Conservation (phyloP, 2,329 filamentous ascomycete genomes). For the Hymenotorrendiella dingleyae region DNA sequence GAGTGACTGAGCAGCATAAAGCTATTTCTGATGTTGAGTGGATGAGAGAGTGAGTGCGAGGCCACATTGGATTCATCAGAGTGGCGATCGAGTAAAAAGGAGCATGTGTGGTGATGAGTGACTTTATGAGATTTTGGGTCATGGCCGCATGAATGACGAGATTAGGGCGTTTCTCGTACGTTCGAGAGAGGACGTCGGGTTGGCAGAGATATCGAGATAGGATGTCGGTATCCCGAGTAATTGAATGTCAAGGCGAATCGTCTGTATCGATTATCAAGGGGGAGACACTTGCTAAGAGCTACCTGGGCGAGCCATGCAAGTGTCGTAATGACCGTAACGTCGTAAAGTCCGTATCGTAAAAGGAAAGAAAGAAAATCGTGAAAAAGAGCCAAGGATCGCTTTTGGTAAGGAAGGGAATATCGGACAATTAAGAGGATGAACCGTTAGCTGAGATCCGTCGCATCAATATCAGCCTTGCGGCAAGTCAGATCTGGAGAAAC, state of each 20-base stretch:
- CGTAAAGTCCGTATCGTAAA: conserved; percentile 32
- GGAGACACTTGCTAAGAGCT: conserved; percentile 25
- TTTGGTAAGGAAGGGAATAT: conserved; percentile 29
- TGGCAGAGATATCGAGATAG: conserved; percentile 31
- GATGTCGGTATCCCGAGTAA: conserved; percentile 31
- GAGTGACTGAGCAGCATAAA: conserved; percentile 19
- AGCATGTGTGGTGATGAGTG: conserved; percentile 22
- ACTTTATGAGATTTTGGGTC: conserved; percentile 31
- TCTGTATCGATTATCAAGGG: conserved; percentile 29
- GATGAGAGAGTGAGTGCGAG: conserved; percentile 25
- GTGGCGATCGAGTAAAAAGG: conserved; percentile 15
- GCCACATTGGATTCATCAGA: conserved; percentile 11
- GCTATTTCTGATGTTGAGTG: conserved; percentile 11
- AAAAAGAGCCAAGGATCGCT: conserved; percentile 31
- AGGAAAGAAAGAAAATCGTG: conserved; percentile 25
- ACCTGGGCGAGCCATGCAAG: conserved; percentile 25
- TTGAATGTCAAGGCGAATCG: conserved; percentile 31
- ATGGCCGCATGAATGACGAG: conserved; percentile 33
- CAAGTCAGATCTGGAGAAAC: conserved; percentile 54
- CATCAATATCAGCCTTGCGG: conserved; percentile 53
- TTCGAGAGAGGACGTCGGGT: conserved; percentile 30
- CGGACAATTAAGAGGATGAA: conserved; percentile 26
- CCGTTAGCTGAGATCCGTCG: conserved; percentile 36
- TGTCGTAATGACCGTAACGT: conserved; percentile 32
- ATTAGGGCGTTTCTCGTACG: conserved; percentile 35